These are phyloP conservation scores for Quercus lobata DNA, from an alignment of 331 rosid species.

Conservation along the genomic window DNA sequence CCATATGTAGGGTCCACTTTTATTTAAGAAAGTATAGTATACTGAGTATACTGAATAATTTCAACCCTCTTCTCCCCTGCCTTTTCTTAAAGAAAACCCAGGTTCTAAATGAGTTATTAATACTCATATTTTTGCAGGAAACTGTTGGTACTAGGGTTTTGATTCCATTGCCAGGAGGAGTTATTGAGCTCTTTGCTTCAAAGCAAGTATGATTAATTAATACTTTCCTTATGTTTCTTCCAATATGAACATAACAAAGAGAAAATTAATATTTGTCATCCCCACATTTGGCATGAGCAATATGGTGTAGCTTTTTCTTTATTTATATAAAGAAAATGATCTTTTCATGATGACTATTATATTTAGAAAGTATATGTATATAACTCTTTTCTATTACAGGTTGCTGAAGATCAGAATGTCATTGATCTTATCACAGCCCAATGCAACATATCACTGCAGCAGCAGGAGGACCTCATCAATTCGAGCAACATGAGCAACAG, in stretches of 20 bases:
- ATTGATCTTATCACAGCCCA: conserved; percentile 58
- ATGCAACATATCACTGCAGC: conserved; percentile 43
- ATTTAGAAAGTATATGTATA: not conserved
- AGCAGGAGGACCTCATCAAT: conserved; percentile 44
- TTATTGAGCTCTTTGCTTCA: conserved; percentile 68
- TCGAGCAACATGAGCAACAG: conserved; percentile 24
- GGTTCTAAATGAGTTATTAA: not conserved
- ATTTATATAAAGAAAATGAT: not conserved
- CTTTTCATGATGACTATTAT: not conserved
- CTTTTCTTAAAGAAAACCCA: not conserved
- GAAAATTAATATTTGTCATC: not conserved
- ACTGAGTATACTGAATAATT: too few species aligned
- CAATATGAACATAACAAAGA: not conserved
- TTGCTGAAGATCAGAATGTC: conserved; percentile 63
- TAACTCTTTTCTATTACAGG: conserved; percentile 35
- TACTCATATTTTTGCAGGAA: conserved; percentile 51
- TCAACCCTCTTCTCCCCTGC: not conserved
- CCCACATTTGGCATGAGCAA: not conserved
- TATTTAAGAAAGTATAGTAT: too few species aligned
- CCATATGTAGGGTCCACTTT: too few species aligned
- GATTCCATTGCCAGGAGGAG: conserved; percentile 70
- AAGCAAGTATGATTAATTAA: conserved; percentile 45
- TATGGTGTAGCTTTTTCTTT: not conserved
- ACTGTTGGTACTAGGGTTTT: conserved; percentile 66
- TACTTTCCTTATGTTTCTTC: not conserved